phyloP scores from a whole-genome alignment of 2,329 filamentous ascomycete species.

The Arthrobotrys conoides region DNA sequence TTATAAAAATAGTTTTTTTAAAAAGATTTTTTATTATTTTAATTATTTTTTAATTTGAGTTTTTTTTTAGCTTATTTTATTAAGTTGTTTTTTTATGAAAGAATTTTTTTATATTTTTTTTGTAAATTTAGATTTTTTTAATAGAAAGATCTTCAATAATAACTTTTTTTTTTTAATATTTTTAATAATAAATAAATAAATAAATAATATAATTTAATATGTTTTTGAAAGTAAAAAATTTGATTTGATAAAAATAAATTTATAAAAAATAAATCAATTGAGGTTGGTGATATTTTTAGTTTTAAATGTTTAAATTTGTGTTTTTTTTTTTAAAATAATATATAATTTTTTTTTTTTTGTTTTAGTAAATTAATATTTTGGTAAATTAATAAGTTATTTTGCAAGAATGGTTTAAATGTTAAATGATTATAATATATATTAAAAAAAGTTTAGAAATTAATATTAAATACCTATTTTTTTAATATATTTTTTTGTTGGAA shows the following conservation, averaged over 20 bases:
- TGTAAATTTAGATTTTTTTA: slow-evolving; percentile 9
- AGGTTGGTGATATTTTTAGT: slow-evolving; percentile 15
- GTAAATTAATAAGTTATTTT: too few species aligned
- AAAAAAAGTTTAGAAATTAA: too few species aligned
- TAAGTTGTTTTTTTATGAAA: too few species aligned
- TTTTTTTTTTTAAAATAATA: slow-evolving; percentile 16
- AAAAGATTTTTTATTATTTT: too few species aligned
- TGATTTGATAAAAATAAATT: slow-evolving; percentile 29
- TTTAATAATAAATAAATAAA: slow-evolving; percentile 28
- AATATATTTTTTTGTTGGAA: too few species aligned
- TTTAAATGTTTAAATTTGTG: slow-evolving; percentile 11
- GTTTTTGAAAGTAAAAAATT: slow-evolving; percentile 16
- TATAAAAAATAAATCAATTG: slow-evolving; percentile 20
- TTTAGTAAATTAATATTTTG: too few species aligned
- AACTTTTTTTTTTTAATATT: slow-evolving; percentile 25
- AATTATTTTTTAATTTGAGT: too few species aligned
- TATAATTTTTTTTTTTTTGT: not conserved
- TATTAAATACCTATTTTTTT: too few species aligned
- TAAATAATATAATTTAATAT: slow-evolving; percentile 20
- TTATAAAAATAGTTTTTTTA: too few species aligned
- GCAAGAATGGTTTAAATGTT: too few species aligned
- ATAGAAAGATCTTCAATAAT: slow-evolving; percentile 14
- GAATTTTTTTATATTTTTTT: not conserved
- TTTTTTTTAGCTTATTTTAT: too few species aligned
- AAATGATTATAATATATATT: too few species aligned